Conservation (phyloP, 2,329 filamentous ascomycete species). For the Diaporthe helianthi region DNA sequence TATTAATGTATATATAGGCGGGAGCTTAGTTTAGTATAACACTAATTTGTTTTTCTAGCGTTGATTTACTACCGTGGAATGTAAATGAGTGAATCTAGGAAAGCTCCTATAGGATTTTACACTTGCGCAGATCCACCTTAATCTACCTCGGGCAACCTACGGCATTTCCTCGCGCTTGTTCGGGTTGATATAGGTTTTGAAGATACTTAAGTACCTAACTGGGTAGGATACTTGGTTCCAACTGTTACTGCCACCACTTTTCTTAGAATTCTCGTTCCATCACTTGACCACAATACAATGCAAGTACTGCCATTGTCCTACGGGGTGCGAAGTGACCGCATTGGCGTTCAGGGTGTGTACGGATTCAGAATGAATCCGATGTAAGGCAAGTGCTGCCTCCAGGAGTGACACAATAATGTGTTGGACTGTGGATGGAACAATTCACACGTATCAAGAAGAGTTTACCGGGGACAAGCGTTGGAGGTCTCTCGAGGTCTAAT, state of each 20-base stretch:
- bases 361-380: too few species aligned
- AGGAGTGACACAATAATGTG: background rate
- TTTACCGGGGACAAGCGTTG: background rate
- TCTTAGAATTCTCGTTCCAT: too few species aligned
- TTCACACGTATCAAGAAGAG: too few species aligned
- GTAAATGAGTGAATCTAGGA: background rate
- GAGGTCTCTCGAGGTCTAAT: background rate
- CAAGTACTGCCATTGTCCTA: too few species aligned
- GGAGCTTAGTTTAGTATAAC: too few species aligned
- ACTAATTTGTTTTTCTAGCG: background rate
- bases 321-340: too few species aligned
- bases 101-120: background rate
- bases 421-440: background rate
- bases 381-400: background rate
- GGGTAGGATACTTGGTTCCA: background rate
- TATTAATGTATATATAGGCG: too few species aligned
- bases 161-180: background rate
- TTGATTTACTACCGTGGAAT: background rate
- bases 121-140: background rate
- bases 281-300: background rate
- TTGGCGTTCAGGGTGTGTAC: too few species aligned
- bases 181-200: background rate
- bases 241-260: too few species aligned
- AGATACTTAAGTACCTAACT: too few species aligned
- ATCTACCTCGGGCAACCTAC: background rate